phyloP scores from a whole-genome alignment of 306 rosid genomes.

The Coriaria nepalensis region DNA sequence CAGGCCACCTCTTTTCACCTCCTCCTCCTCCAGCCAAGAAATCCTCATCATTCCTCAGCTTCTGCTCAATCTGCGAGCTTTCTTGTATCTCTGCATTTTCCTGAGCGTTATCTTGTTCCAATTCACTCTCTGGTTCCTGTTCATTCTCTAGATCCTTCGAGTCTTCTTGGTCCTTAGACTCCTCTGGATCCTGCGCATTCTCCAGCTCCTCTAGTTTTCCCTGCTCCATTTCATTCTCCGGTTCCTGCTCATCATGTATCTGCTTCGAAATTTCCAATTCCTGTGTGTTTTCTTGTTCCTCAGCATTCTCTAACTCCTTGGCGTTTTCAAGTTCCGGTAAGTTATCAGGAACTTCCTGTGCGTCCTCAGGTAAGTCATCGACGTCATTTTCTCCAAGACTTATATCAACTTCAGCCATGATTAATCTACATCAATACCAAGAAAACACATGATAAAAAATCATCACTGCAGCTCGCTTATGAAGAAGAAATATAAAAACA shows the following conservation, averaged over 20 bases:
- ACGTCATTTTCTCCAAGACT: too few species aligned
- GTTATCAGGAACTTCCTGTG: conserved; percentile 13
- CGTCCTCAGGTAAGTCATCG: too few species aligned
- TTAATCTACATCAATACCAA: too few species aligned
- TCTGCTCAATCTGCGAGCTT: conserved; percentile 22
- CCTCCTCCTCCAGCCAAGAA: conserved; percentile 21
- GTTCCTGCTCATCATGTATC: too few species aligned
- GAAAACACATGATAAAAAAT: too few species aligned
- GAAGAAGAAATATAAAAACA: too few species aligned
- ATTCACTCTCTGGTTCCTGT: conserved; percentile 7
- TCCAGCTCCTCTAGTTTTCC: too few species aligned
- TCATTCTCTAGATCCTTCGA: conserved; percentile 3
- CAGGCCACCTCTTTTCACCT: conserved; percentile 97
- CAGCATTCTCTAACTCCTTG: conserved; percentile 8
- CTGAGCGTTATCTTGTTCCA: neutral
- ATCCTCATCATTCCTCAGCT: conserved; percentile 31
- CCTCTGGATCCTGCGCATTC: too few species aligned
- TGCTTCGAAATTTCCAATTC: too few species aligned
- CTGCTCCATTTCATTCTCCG: too few species aligned
- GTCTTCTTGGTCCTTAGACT: neutral
- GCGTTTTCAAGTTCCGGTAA: conserved; percentile 5
- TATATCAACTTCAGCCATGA: too few species aligned
- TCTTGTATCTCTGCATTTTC: conserved; percentile 22
- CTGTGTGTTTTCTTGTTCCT: neutral
- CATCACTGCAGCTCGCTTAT: too few species aligned